These are phyloP conservation scores for Coprinellus micaceus DNA, from an alignment of 768 basidiomycete genomes.

Conservation along the genomic window DNA sequence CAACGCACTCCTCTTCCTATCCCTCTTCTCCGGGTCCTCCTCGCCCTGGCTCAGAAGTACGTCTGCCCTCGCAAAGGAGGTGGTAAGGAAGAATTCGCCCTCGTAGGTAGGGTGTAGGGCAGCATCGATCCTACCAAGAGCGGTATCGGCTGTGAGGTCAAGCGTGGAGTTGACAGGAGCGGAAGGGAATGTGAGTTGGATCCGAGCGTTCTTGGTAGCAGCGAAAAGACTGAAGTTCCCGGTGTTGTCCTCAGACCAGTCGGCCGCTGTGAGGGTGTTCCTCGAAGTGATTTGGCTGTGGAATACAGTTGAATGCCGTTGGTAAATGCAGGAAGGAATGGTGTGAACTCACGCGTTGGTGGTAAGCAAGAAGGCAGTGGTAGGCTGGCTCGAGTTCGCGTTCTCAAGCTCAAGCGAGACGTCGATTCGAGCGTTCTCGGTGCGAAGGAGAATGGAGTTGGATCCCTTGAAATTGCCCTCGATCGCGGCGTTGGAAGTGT, in stretches of 20 bases:
- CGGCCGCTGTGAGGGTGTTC: background rate
- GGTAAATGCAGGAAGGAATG: background rate
- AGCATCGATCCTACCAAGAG: background rate
- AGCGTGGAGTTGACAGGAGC: background rate
- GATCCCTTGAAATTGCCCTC: background rate
- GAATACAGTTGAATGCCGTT: background rate
- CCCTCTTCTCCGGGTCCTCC: background rate
- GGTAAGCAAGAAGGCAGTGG: background rate
- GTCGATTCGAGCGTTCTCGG: background rate
- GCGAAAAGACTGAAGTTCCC: background rate
- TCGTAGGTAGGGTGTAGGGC: background rate
- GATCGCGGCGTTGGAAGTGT: background rate
- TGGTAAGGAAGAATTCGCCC: background rate
- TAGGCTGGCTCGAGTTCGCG: background rate
- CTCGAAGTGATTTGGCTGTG: background rate
- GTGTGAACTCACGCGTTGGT: background rate
- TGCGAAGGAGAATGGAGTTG: background rate
- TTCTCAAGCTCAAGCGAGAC: background rate
- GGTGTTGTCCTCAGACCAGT: background rate
- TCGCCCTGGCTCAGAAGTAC: background rate
- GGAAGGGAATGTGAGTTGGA: background rate
- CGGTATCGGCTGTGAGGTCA: background rate
- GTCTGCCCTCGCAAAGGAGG: background rate
- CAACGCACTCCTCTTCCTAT: background rate
- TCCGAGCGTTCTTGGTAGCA: background rate